Conservation (phyloP, 2,329 filamentous ascomycete genomes). For the Pseudogymnoascus verrucosus region DNA sequence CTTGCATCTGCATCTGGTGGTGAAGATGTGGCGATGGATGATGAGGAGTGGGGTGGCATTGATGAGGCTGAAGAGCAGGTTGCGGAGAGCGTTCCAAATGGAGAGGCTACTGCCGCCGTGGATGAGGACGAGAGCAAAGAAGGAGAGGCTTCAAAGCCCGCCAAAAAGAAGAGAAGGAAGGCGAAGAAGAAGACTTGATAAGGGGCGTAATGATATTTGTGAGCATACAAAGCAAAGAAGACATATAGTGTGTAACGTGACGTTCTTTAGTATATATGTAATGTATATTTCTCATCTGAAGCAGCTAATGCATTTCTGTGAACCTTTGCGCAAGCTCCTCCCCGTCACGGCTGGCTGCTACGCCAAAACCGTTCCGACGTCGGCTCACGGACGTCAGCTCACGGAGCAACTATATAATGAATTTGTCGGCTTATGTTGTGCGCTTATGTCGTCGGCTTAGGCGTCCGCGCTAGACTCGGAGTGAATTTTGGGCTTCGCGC, state of each 20-base stretch:
- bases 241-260: background rate
- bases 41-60: conserved; percentile 13
- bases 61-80: conserved; percentile 11
- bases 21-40: conserved; percentile 14
- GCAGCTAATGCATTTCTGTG: too few relatives aligned
- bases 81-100: background rate
- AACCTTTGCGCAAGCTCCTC: too few relatives aligned
- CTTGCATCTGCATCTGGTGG: conserved; percentile 22
- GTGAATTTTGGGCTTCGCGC: too few relatives aligned
- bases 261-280: background rate
- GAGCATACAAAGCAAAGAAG: background rate
- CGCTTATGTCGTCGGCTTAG: too few relatives aligned
- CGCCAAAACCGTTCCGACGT: too few relatives aligned
- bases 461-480: too few relatives aligned
- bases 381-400: too few relatives aligned
- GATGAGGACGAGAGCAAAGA: background rate
- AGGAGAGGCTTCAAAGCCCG: background rate
- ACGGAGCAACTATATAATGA: too few relatives aligned
- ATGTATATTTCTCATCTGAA: background rate
- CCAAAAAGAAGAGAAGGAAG: conserved; percentile 8
- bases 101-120: background rate
- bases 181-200: conserved; percentile 5
- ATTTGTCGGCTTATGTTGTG: too few relatives aligned
- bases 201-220: background rate
- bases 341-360: too few relatives aligned